Base-by-base conservation (phyloP, 1,139 yeast genomes). In the Pichia sp. region DNA sequence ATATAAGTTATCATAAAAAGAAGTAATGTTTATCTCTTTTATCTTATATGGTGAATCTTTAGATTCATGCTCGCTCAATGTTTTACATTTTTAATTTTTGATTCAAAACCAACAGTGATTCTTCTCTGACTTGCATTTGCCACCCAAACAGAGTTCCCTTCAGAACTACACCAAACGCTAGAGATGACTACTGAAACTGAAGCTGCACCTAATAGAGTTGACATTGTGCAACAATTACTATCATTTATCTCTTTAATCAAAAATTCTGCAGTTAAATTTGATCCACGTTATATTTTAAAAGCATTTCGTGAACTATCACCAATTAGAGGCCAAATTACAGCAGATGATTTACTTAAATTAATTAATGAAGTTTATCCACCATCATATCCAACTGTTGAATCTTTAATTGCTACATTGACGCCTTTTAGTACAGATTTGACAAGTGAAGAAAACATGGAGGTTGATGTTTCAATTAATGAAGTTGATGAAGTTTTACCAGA, bases 221-320 rank as follows among this genome's bases (percentile, higher is more conserved):
- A 43, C n/a, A 40, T 51, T 4, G 32, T 35, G 4, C 45, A 27
- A 9, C 44, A 51, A 30, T 26, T 53, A n/a, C 26, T 32, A 7
- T 25, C 40, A 4, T 45, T 52, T 30, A 23, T 53, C 32, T 12
- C 54, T 12, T 51, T 80, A 51, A 72, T 85, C 54, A 75, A 75
- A 51, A 84, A 84, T 64, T 88, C 96, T 1, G 86, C 88, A 7
- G 67, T 79, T 46, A 80, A 81, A 50, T 81, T 82, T 61, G 98
- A 92, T 67, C 87, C 95, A 56, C 80, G 97, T 56, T 87, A 84
- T 67, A 80, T 92, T 45, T 77, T 94, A 66, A 85, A 85, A 62
- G 92, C 88, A 18, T 76, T 92, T 56, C 82, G 96, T 57, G 95
- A 88, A 52, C 72, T 90, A 57, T 87, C 94, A 8, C 72, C 80